Conservation (phyloP, 2,329 filamentous ascomycete species). For the Paecilomyces formosus region DNA sequence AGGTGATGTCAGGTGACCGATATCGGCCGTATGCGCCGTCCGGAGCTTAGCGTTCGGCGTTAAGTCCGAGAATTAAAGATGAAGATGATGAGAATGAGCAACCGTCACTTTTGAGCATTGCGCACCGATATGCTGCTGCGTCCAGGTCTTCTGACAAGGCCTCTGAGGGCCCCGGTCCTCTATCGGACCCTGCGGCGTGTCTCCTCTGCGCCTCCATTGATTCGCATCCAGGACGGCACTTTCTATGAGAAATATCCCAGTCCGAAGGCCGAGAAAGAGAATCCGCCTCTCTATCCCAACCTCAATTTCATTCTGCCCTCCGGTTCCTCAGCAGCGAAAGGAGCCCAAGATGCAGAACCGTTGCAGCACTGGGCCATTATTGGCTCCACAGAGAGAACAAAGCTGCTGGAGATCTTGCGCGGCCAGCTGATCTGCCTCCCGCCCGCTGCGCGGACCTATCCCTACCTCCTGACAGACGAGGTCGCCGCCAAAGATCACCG, state of each 20-base stretch:
- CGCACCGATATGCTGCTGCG: conserved; percentile 20
- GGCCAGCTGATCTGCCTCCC: conserved; percentile 71
- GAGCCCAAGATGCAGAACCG: background rate
- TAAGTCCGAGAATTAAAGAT: background rate
- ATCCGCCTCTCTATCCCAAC: conserved; percentile 65
- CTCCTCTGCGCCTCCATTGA: conserved; percentile 44
- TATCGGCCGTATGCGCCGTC: background rate
- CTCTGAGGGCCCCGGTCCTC: conserved; percentile 5
- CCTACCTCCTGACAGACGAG: conserved; percentile 61
- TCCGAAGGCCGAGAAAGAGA: conserved; percentile 46
- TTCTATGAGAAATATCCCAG: conserved; percentile 74
- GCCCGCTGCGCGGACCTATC: conserved; percentile 67
- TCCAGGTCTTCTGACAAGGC: conserved; percentile 15
- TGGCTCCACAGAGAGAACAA: conserved; percentile 72
- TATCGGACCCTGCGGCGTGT: conserved; percentile 7
- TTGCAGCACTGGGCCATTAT: conserved; percentile 64
- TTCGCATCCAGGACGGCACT: conserved; percentile 69
- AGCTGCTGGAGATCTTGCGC: conserved; percentile 69
- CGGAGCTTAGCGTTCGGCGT: background rate
- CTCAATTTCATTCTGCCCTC: conserved; percentile 65
- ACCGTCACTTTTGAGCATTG: background rate
- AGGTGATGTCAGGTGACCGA: background rate
- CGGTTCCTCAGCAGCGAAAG: conserved; percentile 6
- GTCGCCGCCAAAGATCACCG: conserved; percentile 45
- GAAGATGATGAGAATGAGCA: background rate